Evolutionary conservation across 192 early-diverging fungal genomes (phyloP), one percentile per base, ranked within the genome.

Genomic region (Entomortierella lignicola): DNA sequence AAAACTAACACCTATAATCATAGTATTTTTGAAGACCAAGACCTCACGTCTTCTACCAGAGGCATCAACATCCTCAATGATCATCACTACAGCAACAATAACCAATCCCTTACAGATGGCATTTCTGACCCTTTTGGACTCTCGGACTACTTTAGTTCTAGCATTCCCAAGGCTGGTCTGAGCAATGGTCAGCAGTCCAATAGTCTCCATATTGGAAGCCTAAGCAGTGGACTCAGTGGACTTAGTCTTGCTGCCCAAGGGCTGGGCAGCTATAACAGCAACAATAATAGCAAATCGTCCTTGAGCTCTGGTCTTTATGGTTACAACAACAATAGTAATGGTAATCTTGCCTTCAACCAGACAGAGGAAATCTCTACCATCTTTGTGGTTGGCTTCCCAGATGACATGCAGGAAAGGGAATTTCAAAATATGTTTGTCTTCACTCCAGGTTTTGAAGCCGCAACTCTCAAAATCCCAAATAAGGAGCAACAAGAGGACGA

Each of bases 401-500:
- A 98, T 25, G 98, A 99, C 83, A 97, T 98, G 94, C 91, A 91
- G 77, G 98, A 99, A 83, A 87, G 98, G 48, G 98, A 99, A 83
- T 99, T 99, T 72, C 97, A 97, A 74, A 98, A 97, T 85, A 98
- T 98, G 96, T 99, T 99, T 86, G 96, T 93, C 30, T 99, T 99
- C 66, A 95, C 94, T 25, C 88, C 94, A 42, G 98, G 97, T 15
- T 99, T 99, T 63, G 98, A 99, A 74, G 98, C 97, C 4, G 97
- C 98, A 15, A 95, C 96, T 8, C 87, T 99, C 32, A 99, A 98
- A 84, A 88, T 94, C 42, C 95, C 96, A 25, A 80, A 82, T 50
- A 84, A 85, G 80, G 92, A 92, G 51, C 88, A 83, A 34, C 83
- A 85, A 26, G 86, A 88, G 50, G 88, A 89, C 44, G 82, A 81